phyloP scores from a whole-genome alignment of 129 eudicot species.

The Helianthus tuberosus region DNA sequence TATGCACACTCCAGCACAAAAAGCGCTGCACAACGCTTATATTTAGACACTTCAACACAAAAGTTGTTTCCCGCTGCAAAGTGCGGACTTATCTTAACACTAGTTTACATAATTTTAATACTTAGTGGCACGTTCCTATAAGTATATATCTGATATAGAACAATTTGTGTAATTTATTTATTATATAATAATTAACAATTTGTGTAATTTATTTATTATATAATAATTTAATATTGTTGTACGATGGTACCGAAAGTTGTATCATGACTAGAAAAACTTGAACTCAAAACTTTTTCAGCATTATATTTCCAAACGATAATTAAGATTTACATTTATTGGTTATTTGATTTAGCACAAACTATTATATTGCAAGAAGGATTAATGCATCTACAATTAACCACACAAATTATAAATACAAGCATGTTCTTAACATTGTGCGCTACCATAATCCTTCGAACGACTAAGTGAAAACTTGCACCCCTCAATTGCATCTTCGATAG shows the following conservation, averaged over 20 bases:
- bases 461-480: slow-evolving; percentile 55
- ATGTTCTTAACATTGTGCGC: slow-evolving; percentile 16
- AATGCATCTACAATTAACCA: slow-evolving; percentile 26
- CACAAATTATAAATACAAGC: slow-evolving; percentile 11
- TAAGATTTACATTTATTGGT: background rate
- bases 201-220: too few species aligned
- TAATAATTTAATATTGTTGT: background rate
- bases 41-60: too few species aligned
- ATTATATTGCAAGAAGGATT: slow-evolving; percentile 19
- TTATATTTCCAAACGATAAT: background rate
- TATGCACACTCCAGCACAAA: too few species aligned
- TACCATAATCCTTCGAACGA: slow-evolving; percentile 18
- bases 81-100: too few species aligned
- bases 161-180: background rate
- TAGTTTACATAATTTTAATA: too few species aligned
- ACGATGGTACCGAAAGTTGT: background rate
- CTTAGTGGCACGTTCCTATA: background rate
- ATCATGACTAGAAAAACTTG: background rate
- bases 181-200: too few species aligned
- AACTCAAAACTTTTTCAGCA: background rate
- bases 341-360: slow-evolving; percentile 13
- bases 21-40: too few species aligned
- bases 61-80: too few species aligned
- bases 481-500: slow-evolving; percentile 74
- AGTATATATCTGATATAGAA: background rate